Base-by-base conservation (phyloP, 106 monocot species). In the Dendrobium officinale region DNA sequence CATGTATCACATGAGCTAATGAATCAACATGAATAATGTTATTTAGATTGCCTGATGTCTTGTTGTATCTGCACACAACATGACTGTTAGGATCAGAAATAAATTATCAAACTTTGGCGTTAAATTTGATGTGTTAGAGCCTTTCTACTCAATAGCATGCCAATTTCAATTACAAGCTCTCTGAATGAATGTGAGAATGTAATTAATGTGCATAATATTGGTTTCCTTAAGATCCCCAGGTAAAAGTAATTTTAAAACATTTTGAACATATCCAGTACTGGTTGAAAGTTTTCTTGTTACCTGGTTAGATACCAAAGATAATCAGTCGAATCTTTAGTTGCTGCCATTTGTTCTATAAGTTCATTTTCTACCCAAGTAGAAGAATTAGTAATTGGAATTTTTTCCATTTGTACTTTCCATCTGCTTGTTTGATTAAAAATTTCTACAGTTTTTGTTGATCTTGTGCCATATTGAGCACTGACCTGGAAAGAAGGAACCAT, bases 221-320 rank as follows among this genome's bases (percentile, higher is more conserved):
- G 10, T 22, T 61, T 22, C 22, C 59, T 61, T n/a, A 61, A 20
- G n/a, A 22, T 22, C 7, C 0, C 61, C 0, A 55, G 55, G 19
- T 44, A 44, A 44, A 44, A 44, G 44, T 9, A 44, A 44, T 26
- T 6, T 5, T 9, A 44, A 44, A 29, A 29, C 29, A 29, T 29
- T 29, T 29, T 29, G 1, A 1, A 8, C 9, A 37, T 37, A 37
- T 45, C 6, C 6, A 45, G 51, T 2, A n/a, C n/a, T n/a, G 51
- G 10, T 51, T 51, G 10, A 51, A 51, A 51, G 13, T 51, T 75
- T 40, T 75, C 54, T 45, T 67, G 18, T 44, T 85, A 98, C 98
- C 92, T 91, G 61, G 75, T 64, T 24, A 81, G 87, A 78, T 95
- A 98, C 98, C 98, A 98, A 48, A 98, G 91, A 79, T 98, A 98